Percentiles rank a stretch among this genome's conserved stretches.
Conservation (phyloP, 495 filamentous ascomycete genomes). For the Penicillium ochrochloron region DNA sequence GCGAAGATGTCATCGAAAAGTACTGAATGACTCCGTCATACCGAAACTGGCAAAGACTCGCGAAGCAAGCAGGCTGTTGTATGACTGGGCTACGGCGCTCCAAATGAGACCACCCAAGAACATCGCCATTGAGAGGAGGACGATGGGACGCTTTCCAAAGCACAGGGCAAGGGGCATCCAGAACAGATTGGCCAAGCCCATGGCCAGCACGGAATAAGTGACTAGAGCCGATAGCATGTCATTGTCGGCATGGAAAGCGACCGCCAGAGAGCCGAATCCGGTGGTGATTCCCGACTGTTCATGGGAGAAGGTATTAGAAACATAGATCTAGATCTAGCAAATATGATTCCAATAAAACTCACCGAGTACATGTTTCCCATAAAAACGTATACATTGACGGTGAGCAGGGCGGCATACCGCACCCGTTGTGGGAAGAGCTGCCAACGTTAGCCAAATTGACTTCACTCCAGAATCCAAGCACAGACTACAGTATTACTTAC, state of each 20-base stretch:
- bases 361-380: constrained; percentile 48
- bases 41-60: constrained; percentile 42
- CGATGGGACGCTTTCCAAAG: constrained; percentile 51
- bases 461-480: background rate
- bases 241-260: constrained; percentile 34
- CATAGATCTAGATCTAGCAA: background rate
- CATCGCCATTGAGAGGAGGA: constrained; percentile 46
- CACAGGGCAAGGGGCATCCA: constrained; percentile 56
- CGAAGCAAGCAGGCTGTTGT: constrained; percentile 35
- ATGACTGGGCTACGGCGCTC: constrained; percentile 36
- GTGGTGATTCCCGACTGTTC: constrained; percentile 38
- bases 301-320: constrained; percentile 4
- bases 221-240: constrained; percentile 34
- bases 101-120: constrained; percentile 44
- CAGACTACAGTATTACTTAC: constrained; percentile 11
- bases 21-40: background rate
- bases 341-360: background rate
- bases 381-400: constrained; percentile 44
- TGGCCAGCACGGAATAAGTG: constrained; percentile 41
- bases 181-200: constrained; percentile 47
- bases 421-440: constrained; percentile 37
- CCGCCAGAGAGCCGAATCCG: constrained; percentile 40
- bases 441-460: constrained; percentile 10
- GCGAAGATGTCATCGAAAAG: background rate
- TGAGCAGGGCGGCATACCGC: constrained; percentile 39